Base-by-base conservation (phyloP, 2,329 filamentous ascomycete species). In the Fusarium musae region DNA sequence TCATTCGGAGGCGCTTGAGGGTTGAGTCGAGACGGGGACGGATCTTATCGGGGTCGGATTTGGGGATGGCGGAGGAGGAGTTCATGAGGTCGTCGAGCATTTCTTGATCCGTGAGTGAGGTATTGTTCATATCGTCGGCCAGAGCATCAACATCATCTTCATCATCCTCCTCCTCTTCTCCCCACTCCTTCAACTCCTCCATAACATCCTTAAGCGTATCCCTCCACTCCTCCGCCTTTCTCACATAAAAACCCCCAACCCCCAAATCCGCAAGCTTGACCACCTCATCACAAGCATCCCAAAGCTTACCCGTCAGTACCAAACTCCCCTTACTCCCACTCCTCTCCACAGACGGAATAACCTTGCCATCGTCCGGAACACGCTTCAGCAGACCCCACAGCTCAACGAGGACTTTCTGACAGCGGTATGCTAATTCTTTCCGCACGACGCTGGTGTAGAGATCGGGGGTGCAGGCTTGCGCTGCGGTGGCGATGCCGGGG, bases 101-200 rank as follows among this genome's bases (percentile, higher is more conserved):
- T 62, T 88, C 87, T 74, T 91, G 89, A 0, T 87, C 82, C 3
- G 85, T 74, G 37, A 78, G 68, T 21, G 80, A 77, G 17, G 79
- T 77, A 32, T 78, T 76, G 40, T 76, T 72, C 44, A 82, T 69
- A 34, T 80, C 76, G 36, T 81, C 77, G 23, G 81, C 75, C 2
- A 82, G 69, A 21, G 79, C 84, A 58, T 90, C 86, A 21, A 89
- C 81, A 37, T 79, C 81, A 23, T 81, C 84, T 3, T 90, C 85
- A 39, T 90, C 90, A 2, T 90, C 88, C 15, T 89, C 88, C 76
- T 94, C 92, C 3, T 94, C 93, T 26, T 94, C 93, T 26, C 92
- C 90, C 94, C 95, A 98, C 76, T 96, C 94, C 79, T 94, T 93
- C 73, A 98, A 82, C 83, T 98, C 96, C 70, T 93, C 90, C 75